Evolutionary conservation across 768 basidiomycete genomes (phyloP).

Genomic region (Phlebiopsis flavidoalba): DNA sequence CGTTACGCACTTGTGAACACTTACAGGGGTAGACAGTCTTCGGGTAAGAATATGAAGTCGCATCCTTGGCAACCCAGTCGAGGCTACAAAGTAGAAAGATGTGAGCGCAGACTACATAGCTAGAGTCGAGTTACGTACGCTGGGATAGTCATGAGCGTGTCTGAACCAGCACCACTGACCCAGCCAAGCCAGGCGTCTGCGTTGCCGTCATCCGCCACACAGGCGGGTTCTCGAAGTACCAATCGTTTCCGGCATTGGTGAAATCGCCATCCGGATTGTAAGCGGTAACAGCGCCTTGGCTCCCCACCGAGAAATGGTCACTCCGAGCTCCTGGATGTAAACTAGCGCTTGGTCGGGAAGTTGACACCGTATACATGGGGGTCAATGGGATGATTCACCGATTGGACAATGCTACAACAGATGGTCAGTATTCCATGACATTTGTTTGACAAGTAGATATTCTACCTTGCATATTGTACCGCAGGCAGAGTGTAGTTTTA

Average conservation of each 20-base stretch:
- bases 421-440: too few species aligned
- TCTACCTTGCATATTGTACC: too few species aligned
- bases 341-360: conserved; percentile 39
- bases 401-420: too few species aligned
- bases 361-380: conserved; percentile 41
- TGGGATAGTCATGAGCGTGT: conserved; percentile 42
- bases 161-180: conserved; percentile 40
- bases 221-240: conserved; percentile 57
- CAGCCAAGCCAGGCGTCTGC: conserved; percentile 48
- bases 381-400: too few species aligned
- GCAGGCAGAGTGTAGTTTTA: too few species aligned
- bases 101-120: too few species aligned
- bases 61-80: too few species aligned
- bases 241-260: conserved; percentile 50
- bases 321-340: conserved; percentile 44
- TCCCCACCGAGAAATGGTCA: conserved; percentile 49
- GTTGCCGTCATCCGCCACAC: conserved; percentile 28
- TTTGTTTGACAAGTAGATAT: too few species aligned
- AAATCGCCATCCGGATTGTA: conserved; percentile 48
- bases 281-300: conserved; percentile 49
- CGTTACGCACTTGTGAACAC: too few species aligned
- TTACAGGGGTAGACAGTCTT: too few species aligned
- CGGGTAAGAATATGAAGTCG: too few species aligned
- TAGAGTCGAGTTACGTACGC: conserved; percentile 33
- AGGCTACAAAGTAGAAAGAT: too few species aligned